A percentile compares a stretch with the other conserved stretches of the same genome.
phyloP scores from a whole-genome alignment of 75 land plant species.

The Cryptomeria japonica region DNA sequence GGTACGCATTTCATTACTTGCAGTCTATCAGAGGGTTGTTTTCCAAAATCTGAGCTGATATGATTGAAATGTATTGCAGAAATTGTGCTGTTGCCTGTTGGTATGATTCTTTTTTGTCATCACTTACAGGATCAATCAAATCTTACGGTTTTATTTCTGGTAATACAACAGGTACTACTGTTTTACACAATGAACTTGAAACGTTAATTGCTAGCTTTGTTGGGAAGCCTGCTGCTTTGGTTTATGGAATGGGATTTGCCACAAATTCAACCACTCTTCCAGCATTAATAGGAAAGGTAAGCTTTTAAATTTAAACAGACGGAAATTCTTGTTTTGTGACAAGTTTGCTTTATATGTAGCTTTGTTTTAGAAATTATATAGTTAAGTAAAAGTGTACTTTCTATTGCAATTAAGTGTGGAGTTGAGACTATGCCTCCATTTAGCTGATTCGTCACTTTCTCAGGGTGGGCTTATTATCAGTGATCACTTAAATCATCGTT shows the following conservation, averaged over 20 bases:
- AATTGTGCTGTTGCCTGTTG: neutral
- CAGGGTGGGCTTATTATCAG: slow-evolving; percentile 96
- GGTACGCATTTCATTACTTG: slow-evolving; percentile 37
- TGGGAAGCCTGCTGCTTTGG: slow-evolving; percentile 91
- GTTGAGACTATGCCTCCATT: neutral
- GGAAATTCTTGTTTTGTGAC: slow-evolving; percentile 4
- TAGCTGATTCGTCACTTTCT: neutral
- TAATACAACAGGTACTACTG: slow-evolving; percentile 57
- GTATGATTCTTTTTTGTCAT: neutral
- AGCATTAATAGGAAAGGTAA: slow-evolving; percentile 74
- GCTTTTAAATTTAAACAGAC: neutral
- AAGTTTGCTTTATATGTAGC: slow-evolving; percentile 2
- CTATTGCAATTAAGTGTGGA: neutral
- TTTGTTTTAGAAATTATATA: neutral
- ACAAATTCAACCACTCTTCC: slow-evolving; percentile 95
- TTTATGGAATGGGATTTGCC: slow-evolving; percentile 96
- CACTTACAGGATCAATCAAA: neutral
- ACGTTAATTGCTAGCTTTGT: slow-evolving; percentile 79
- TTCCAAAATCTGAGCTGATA: neutral
- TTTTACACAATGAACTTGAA: slow-evolving; percentile 78
- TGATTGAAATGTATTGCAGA: neutral
- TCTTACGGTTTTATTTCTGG: neutral
- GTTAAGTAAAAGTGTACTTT: slow-evolving; percentile 9
- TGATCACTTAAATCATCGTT: slow-evolving; percentile 91
- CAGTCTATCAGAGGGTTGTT: neutral